phyloP scores from a whole-genome alignment of 208 protist species.

The Trypanosoma caninum region DNA sequence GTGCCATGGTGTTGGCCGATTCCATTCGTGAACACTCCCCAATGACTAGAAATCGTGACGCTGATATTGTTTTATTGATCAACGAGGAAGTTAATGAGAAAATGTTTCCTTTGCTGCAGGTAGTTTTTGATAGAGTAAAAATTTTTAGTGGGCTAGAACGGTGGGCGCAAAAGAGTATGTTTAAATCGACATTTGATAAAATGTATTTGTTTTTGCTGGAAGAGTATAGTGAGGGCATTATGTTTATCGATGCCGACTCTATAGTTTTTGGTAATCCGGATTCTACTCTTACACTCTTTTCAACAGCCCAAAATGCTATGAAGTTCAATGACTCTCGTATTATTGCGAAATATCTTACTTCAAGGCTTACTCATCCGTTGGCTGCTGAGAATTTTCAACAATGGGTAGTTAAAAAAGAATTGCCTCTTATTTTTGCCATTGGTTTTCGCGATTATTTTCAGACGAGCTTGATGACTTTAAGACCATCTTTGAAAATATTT shows the following conservation, averaged over 20 bases:
- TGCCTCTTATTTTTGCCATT: slow-evolving; percentile 20
- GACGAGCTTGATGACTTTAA: slow-evolving; percentile 23
- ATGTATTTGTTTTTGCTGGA: slow-evolving; percentile 25
- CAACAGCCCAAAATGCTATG: not conserved
- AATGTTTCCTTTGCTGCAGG: slow-evolving; percentile 22
- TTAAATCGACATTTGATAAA: slow-evolving; percentile 31
- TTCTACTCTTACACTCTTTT: slow-evolving; percentile 1
- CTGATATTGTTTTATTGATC: slow-evolving; percentile 29
- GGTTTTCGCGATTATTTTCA: slow-evolving; percentile 23
- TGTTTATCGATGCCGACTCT: slow-evolving; percentile 29
- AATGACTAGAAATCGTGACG: slow-evolving; percentile 6
- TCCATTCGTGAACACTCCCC: slow-evolving; percentile 26
- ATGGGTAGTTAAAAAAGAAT: not conserved
- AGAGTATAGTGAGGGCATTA: slow-evolving; percentile 27
- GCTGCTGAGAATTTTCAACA: not conserved
- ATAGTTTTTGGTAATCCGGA: slow-evolving; percentile 24
- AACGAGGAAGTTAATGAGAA: slow-evolving; percentile 20
- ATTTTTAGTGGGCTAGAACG: slow-evolving; percentile 18
- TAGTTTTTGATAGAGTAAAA: slow-evolving; percentile 24
- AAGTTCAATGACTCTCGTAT: not conserved
- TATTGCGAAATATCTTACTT: not conserved
- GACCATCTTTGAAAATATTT: slow-evolving; percentile 28
- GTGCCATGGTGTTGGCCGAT: slow-evolving; percentile 27
- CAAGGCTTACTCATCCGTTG: not conserved
- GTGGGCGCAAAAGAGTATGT: slow-evolving; percentile 19